Conservation (phyloP, 108 stramenopile species). For the Fistulifera solaris region DNA sequence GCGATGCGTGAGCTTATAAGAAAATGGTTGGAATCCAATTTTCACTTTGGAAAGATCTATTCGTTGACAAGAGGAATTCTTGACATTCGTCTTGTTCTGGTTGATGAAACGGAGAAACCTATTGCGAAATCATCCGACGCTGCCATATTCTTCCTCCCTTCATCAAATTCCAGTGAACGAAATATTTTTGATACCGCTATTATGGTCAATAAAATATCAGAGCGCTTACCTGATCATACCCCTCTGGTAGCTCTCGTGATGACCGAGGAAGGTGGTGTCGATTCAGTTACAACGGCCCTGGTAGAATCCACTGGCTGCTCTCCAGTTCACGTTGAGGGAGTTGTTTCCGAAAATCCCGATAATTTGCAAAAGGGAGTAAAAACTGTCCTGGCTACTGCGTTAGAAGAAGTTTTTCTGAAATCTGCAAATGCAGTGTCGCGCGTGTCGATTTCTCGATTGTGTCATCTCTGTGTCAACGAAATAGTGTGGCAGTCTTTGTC, state of each 20-base stretch:
- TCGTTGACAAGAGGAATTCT: not conserved
- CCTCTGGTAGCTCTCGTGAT: not conserved
- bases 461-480: no score
- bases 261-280: not conserved
- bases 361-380: no score
- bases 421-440: no score
- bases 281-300: not conserved
- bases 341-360: slow-evolving; percentile 22
- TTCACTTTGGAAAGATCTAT: not conserved
- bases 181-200: not conserved
- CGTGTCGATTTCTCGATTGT: no score
- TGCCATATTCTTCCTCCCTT: not conserved
- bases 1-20: slow-evolving; percentile 28
- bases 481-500: no score
- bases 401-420: no score
- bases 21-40: not conserved
- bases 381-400: no score
- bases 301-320: not conserved
- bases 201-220: not conserved
- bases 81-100: not conserved
- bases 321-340: slow-evolving; percentile 39
- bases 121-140: not conserved
- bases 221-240: not conserved
- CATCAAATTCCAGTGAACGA: not conserved
- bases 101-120: not conserved